Base-by-base conservation (phyloP, 2,329 filamentous ascomycete species). In the Dactylonectria estremocensis region DNA sequence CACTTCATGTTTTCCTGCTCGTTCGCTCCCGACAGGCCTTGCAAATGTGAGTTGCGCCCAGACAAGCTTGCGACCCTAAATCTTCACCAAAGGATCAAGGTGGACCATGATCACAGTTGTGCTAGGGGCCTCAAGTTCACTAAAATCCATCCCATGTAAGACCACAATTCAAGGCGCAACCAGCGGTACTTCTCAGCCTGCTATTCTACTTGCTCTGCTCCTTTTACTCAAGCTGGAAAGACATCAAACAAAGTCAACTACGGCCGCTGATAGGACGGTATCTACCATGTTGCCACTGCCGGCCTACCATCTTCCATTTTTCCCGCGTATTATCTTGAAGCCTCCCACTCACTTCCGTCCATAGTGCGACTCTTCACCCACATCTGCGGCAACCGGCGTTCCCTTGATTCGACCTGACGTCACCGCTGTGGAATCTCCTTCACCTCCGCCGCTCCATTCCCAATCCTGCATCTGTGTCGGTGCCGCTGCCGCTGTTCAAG, bases 401-500 rank as follows among this genome's bases (percentile, higher is more conserved):
- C 43, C 54, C 28, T 61, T 14, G 53, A 53, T n/a, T 53, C 20
- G 31, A 13, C 35, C 53, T 66, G 64, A 66, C 64, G 64, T 66
- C 64, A 66, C 64, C 40, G 35, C 31, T 37, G 22, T 20, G 63
- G 45, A 57, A 52, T 50, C 28, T 53, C 33, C 37, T 52, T 33
- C 33, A 9, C 57, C 22, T 37, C n/a, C 24, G 33, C 20, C 57
- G 31, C 40, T 46, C n/a, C 43, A 33, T 45, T 48, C 28, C 13
- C n/a, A 14, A 57, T 46, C 45, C 18, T 31, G 7, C 9, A 9
- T 33, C 28, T 22, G n/a, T 1, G 5, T 53, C 28, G 28, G n/a
- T 10, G 28, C 35, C 49, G n/a, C n/a, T 24, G 16, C 33, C n/a
- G 24, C 24, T 24, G 13, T 33, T 46, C 55, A 46, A 10, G 24